phyloP scores from a whole-genome alignment of 495 filamentous ascomycete species.

The Tuber brumale region DNA sequence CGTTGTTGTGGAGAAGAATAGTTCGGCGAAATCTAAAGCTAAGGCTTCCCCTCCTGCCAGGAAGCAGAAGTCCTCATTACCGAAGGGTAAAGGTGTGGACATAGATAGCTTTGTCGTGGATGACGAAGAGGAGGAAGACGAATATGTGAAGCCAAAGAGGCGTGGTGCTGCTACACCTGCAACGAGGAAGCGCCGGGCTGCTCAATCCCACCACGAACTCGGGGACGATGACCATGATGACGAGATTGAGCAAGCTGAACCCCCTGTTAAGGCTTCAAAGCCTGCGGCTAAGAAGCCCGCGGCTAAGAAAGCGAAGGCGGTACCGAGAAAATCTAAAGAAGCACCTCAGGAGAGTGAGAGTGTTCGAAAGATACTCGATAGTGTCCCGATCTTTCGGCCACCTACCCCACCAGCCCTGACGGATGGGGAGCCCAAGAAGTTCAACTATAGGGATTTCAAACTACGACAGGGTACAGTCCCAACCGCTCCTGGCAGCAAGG shows the following conservation, averaged over 20 bases:
- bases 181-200: slow-evolving; percentile 49
- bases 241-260: slow-evolving; percentile 48
- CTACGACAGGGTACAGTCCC: slow-evolving; percentile 52
- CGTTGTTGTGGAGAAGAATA: slow-evolving; percentile 26
- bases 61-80: slow-evolving; percentile 48
- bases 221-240: slow-evolving; percentile 47
- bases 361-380: slow-evolving; percentile 78
- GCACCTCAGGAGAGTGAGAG: slow-evolving; percentile 56
- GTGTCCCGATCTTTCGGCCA: slow-evolving; percentile 70
- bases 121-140: slow-evolving; percentile 20
- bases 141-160: slow-evolving; percentile 41
- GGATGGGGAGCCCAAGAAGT: slow-evolving; percentile 55
- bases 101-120: neutral
- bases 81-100: slow-evolving; percentile 39
- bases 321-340: slow-evolving; percentile 56
- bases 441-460: slow-evolving; percentile 59
- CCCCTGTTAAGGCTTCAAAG: slow-evolving; percentile 49
- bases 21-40: slow-evolving; percentile 40
- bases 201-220: slow-evolving; percentile 39
- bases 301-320: slow-evolving; percentile 56
- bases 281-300: slow-evolving; percentile 56
- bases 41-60: slow-evolving; percentile 44
- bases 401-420: slow-evolving; percentile 70
- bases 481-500: slow-evolving; percentile 56
- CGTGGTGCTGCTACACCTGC: slow-evolving; percentile 44